Conservation (phyloP, 176 grass and related monocot genomes). For the Calamus simplicifolius region DNA sequence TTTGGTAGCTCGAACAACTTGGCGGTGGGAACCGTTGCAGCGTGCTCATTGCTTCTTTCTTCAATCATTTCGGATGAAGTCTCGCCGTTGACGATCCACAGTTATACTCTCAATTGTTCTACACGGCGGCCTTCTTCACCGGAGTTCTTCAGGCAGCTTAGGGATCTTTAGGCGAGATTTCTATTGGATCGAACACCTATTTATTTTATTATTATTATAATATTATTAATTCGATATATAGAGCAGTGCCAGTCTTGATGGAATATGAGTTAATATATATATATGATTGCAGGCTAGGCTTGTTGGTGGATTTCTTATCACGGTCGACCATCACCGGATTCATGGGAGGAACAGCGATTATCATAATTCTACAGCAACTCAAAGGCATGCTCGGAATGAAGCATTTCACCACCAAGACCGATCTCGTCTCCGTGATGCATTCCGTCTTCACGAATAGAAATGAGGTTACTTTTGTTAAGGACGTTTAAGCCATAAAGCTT, state of each 20-base stretch:
- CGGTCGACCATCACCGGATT: constrained; percentile 85
- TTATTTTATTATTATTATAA: too few relatives aligned
- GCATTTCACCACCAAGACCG: constrained; percentile 85
- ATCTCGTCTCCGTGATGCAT: constrained; percentile 62
- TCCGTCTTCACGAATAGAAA: constrained; percentile 47
- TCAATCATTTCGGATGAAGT: constrained; percentile 57
- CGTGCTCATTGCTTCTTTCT: constrained; percentile 72
- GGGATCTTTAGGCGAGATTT: constrained; percentile 56
- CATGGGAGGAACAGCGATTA: constrained; percentile 87
- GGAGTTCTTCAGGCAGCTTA: constrained; percentile 68
- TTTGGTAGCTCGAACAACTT: constrained; percentile 89
- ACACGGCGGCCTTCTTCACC: constrained; percentile 89
- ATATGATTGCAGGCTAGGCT: constrained; percentile 54
- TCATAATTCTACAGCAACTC: constrained; percentile 94
- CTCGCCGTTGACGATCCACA: constrained; percentile 27
- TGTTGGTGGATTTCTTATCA: constrained; percentile 91
- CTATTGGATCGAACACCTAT: neutral
- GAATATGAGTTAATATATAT: neutral
- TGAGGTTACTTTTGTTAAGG: too few relatives aligned
- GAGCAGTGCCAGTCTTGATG: neutral
- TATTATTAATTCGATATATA: too few relatives aligned
- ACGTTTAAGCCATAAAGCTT: too few relatives aligned
- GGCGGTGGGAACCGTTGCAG: constrained; percentile 87
- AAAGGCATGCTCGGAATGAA: constrained; percentile 84
- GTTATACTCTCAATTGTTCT: constrained; percentile 64